These are phyloP conservation scores for Ceratobasidium sp. DNA, from an alignment of 1,284 basidiomycete species.

Conservation along the genomic window DNA sequence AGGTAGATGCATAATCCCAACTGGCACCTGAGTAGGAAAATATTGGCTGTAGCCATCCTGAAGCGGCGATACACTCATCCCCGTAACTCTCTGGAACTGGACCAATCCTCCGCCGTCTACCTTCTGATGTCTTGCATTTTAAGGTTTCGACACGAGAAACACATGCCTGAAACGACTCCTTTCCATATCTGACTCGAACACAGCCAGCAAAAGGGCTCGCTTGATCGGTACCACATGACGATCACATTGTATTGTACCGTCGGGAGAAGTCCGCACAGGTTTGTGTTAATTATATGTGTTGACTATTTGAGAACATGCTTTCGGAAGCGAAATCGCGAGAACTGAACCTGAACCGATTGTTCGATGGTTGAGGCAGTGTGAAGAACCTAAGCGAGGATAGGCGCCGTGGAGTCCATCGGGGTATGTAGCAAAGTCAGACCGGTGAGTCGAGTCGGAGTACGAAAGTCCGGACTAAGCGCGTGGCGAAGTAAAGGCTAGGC, in stretches of 20 bases:
- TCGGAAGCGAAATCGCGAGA: background rate
- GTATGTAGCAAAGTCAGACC: background rate
- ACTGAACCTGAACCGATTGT: too few relatives aligned
- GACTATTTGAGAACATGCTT: background rate
- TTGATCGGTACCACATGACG: background rate
- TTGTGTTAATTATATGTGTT: background rate
- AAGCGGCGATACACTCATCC: too few relatives aligned
- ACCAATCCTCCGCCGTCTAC: too few relatives aligned
- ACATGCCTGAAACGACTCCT: background rate
- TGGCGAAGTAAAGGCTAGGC: background rate
- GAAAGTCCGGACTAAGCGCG: background rate
- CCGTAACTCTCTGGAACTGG: too few relatives aligned
- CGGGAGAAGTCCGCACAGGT: background rate
- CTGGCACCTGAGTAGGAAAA: too few relatives aligned
- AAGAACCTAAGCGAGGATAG: background rate
- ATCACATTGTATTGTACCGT: background rate
- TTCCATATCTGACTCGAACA: background rate
- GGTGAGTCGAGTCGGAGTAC: background rate
- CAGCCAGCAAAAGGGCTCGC: background rate
- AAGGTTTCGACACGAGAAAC: too few relatives aligned
- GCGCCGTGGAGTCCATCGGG: background rate
- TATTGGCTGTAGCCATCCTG: too few relatives aligned
- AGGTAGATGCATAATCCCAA: too few relatives aligned
- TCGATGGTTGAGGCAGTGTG: background rate
- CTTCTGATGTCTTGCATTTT: too few relatives aligned